A percentile compares a stretch with the other conserved stretches of the same genome.
These are phyloP conservation scores for Tagetes erecta DNA, from an alignment of 129 eudicot species.

Conservation along the genomic window DNA sequence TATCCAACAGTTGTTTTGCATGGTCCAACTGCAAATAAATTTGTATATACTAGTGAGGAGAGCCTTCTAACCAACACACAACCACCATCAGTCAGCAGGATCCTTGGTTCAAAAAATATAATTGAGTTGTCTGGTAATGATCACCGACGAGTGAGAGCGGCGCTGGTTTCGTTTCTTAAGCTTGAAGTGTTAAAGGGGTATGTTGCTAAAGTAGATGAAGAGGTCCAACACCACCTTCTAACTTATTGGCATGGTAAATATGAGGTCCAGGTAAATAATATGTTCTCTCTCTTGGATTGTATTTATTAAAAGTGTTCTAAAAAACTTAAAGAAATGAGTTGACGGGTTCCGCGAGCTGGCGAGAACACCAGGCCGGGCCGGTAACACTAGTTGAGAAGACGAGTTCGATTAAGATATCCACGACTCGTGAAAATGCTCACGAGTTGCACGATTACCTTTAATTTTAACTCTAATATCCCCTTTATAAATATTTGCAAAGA, in stretches of 20 bases:
- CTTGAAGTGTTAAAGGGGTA: constrained; percentile 41
- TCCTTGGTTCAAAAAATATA: constrained; percentile 33
- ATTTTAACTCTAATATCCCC: too few species aligned
- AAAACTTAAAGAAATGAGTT: too few species aligned
- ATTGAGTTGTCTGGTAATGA: constrained; percentile 35
- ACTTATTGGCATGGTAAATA: constrained; percentile 36
- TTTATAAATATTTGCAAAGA: too few species aligned
- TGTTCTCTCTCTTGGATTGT: too few species aligned
- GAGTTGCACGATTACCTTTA: too few species aligned
- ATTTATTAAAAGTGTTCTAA: too few species aligned
- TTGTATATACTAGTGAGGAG: constrained; percentile 36
- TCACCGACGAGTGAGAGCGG: constrained; percentile 43
- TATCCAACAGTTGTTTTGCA: constrained; percentile 31
- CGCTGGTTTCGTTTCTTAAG: constrained; percentile 39
- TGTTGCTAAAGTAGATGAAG: constrained; percentile 42
- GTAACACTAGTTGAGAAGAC: too few species aligned
- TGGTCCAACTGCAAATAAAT: constrained; percentile 44
- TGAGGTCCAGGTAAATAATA: constrained; percentile 29
- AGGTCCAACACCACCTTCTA: constrained; percentile 36
- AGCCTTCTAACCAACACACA: constrained; percentile 26
- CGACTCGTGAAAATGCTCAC: too few species aligned
- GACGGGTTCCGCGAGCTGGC: not conserved
- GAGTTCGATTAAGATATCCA: too few species aligned
- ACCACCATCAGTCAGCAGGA: constrained; percentile 33
- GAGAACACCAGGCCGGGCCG: too few species aligned